These are phyloP conservation scores for Articulospora tetracladia DNA, from an alignment of 495 filamentous ascomycete species.

Conservation along the genomic window DNA sequence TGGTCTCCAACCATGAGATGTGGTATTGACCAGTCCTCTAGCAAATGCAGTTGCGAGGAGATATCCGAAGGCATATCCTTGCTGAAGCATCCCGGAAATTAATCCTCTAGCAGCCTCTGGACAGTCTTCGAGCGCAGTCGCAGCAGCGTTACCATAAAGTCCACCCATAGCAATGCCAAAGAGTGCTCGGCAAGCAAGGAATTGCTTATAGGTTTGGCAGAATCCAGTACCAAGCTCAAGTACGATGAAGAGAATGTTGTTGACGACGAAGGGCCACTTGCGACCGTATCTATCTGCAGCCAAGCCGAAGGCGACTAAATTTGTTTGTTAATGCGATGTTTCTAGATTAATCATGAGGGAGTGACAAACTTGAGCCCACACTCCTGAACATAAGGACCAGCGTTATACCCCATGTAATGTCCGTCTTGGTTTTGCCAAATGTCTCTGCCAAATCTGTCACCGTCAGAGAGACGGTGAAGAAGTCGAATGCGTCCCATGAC, in stretches of 20 bases:
- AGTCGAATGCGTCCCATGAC: constrained; percentile 88
- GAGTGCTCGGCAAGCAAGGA: constrained; percentile 76
- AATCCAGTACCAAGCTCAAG: constrained; percentile 81
- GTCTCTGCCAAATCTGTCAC: constrained; percentile 60
- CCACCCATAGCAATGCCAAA: constrained; percentile 90
- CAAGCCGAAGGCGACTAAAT: constrained; percentile 62
- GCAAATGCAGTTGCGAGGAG: constrained; percentile 76
- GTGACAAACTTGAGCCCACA: constrained; percentile 49
- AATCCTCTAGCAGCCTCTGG: constrained; percentile 70
- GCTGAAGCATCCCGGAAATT: constrained; percentile 77
- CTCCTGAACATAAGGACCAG: constrained; percentile 78
- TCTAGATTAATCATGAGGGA: too few species aligned
- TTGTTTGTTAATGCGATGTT: too few species aligned
- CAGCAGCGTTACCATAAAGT: constrained; percentile 82
- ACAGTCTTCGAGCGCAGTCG: constrained; percentile 82
- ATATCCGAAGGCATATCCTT: constrained; percentile 88
- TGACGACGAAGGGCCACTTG: constrained; percentile 85
- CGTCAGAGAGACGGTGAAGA: constrained; percentile 84
- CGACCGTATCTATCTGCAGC: constrained; percentile 79
- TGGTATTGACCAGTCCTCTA: constrained; percentile 66
- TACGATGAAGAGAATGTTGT: constrained; percentile 76
- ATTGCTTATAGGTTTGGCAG: constrained; percentile 70
- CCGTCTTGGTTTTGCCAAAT: constrained; percentile 63
- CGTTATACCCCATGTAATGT: constrained; percentile 91
- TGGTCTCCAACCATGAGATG: constrained; percentile 72